Conservation (phyloP, 2,329 filamentous ascomycete species). For the Hymenotorrendiella dingleyae region DNA sequence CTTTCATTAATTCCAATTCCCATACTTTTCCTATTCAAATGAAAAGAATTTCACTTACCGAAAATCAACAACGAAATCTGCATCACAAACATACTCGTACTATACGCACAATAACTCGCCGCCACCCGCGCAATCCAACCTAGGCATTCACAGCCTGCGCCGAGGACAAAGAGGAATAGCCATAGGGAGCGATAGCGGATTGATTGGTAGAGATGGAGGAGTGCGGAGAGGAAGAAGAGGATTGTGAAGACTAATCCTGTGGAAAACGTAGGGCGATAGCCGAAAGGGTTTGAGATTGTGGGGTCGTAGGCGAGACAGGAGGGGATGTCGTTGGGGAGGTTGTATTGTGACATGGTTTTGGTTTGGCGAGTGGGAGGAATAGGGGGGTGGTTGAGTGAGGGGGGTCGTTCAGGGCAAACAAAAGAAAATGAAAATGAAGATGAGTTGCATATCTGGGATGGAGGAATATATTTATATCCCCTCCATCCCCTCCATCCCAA, state of each 20-base stretch:
- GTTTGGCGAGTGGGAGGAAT: neutral
- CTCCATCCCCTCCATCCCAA: too few relatives aligned
- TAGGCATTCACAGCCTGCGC: conserved; percentile 36
- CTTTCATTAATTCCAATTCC: neutral
- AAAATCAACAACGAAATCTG: conserved; percentile 40
- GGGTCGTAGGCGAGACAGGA: conserved; percentile 1
- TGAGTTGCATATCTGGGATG: neutral
- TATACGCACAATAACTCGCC: conserved; percentile 26
- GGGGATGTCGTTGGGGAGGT: neutral
- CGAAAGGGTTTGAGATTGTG: conserved; percentile 1
- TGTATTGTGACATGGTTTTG: neutral
- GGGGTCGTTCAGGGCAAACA: too few relatives aligned
- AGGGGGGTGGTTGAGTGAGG: neutral
- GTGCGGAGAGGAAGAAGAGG: conserved; percentile 39
- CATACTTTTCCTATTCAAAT: neutral
- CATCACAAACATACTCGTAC: conserved; percentile 31
- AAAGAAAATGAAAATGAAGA: neutral
- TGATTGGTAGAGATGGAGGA: conserved; percentile 37
- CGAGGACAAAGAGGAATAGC: conserved; percentile 40
- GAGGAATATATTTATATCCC: neutral
- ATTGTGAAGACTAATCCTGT: conserved; percentile 39
- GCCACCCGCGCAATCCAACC: conserved; percentile 31
- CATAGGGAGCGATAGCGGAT: conserved; percentile 42
- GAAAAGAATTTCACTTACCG: conserved; percentile 33
- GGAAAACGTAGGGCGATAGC: conserved; percentile 16